A percentile compares a stretch with the other conserved stretches of the same genome.
Conservation (phyloP, 192 early-diverging fungal genomes). For the Lunasporangiospora selenospora region DNA sequence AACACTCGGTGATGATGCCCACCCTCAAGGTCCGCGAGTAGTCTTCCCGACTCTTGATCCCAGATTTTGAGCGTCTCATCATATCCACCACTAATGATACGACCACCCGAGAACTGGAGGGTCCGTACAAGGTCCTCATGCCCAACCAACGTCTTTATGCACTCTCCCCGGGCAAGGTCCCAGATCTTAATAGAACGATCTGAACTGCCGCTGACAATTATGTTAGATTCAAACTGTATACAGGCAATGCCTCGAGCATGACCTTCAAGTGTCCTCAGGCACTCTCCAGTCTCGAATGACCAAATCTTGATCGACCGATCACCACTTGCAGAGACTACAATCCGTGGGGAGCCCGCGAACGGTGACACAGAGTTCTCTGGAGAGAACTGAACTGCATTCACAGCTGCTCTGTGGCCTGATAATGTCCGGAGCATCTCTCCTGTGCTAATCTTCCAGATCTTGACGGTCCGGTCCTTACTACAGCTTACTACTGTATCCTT, state of each 20-base stretch:
- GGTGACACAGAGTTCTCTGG: slow-evolving; percentile 32
- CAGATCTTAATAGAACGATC: slow-evolving; percentile 80
- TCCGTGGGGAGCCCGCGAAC: slow-evolving; percentile 9
- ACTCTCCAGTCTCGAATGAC: slow-evolving; percentile 71
- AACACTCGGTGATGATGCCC: slow-evolving; percentile 73
- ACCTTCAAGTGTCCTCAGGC: slow-evolving; percentile 68
- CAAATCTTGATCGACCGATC: slow-evolving; percentile 86
- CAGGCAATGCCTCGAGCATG: slow-evolving; percentile 88
- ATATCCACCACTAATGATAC: slow-evolving; percentile 89
- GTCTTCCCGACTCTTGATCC: slow-evolving; percentile 72
- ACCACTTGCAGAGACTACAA: slow-evolving; percentile 71
- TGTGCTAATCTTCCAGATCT: slow-evolving; percentile 79
- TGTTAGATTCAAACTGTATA: slow-evolving; percentile 86
- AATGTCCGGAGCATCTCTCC: slow-evolving; percentile 64
- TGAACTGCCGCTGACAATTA: slow-evolving; percentile 85
- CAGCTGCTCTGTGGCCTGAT: slow-evolving; percentile 73
- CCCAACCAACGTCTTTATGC: slow-evolving; percentile 52
- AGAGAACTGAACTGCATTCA: slow-evolving; percentile 79
- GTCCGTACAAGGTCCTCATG: slow-evolving; percentile 80
- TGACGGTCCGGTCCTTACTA: slow-evolving; percentile 83
- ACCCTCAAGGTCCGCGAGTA: slow-evolving; percentile 61
- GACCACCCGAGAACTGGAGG: slow-evolving; percentile 65
- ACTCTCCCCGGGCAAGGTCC: slow-evolving; percentile 53
- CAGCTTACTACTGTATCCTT: slow-evolving; percentile 77
- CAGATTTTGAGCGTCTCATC: slow-evolving; percentile 90